Evolutionary conservation across 2,329 filamentous ascomycete species (phyloP).

Genomic region (Diaporthe humulicola): DNA sequence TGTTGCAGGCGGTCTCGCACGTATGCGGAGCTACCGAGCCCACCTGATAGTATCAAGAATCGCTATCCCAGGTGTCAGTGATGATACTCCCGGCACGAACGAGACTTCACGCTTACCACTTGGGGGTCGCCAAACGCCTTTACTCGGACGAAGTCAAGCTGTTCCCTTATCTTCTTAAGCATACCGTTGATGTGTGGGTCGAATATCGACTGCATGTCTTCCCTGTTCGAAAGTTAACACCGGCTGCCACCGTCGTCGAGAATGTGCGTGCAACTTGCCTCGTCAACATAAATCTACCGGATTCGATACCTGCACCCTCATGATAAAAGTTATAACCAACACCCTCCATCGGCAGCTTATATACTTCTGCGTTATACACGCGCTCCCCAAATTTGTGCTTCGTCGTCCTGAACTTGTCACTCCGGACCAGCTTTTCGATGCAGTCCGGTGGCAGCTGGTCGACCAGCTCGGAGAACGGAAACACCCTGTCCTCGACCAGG

Average conservation of each 20-base stretch:
- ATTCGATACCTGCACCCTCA: conserved; percentile 52
- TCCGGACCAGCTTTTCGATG: conserved; percentile 52
- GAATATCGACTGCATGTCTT: conserved; percentile 59
- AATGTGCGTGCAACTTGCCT: conserved; percentile 48
- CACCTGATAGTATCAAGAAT: conserved; percentile 60
- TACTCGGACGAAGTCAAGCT: conserved; percentile 55
- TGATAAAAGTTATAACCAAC: conserved; percentile 57
- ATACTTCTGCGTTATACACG: conserved; percentile 55
- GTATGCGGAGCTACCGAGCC: conserved; percentile 60
- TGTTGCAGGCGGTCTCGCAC: conserved; percentile 58
- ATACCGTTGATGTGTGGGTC: conserved; percentile 57
- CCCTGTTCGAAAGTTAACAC: conserved; percentile 44
- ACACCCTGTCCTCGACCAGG: conserved; percentile 54
- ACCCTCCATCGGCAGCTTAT: conserved; percentile 58
- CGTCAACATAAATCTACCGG: conserved; percentile 56
- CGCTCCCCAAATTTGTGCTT: conserved; percentile 60
- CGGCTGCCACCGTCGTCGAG: neutral
- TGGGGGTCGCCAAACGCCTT: conserved; percentile 48
- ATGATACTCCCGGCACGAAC: too few species aligned
- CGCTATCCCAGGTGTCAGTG: conserved; percentile 46
- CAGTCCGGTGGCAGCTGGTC: conserved; percentile 52
- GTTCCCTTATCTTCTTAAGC: conserved; percentile 53
- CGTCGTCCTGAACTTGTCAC: conserved; percentile 54
- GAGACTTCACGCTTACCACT: conserved; percentile 47
- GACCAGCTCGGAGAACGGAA: conserved; percentile 51